Evolutionary conservation across 352 stramenopile species (phyloP), one percentile per base, ranked within the genome.

Genomic region (Plasmopara viticola): DNA sequence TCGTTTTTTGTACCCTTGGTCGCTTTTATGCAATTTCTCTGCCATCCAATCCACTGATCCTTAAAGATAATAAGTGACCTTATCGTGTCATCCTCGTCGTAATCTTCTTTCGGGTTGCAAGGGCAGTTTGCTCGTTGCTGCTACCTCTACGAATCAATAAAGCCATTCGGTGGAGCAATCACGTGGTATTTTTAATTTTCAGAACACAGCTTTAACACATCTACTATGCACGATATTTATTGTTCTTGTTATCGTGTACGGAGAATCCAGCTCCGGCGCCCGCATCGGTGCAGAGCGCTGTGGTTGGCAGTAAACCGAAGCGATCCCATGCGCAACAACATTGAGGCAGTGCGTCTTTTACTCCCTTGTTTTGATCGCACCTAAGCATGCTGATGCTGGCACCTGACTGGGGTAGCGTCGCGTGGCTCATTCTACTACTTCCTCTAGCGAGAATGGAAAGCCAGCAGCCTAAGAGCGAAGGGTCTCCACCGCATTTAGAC

Each of bases 251-350:
- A 41, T 64, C 41, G 44, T 45, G 48, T 65, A 53, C 51, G 20
- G 20, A 67, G 53, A 70, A 67, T 60, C 58, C 58, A 70, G 53
- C 57, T 63, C 42, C 13, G 34, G 20, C 20, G 43, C 43, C 17
- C 42, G 38, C 30, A 51, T 30, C 30, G 45, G 51, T 56, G 56
- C 58, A 66, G 20, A 51, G 38, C 62, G 35, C 39, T 52, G 51
- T 66, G 48, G 42, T 31, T 56, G 45, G 38, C 41, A 70, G 52
- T 70, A 66, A 70, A 70, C 52, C 20, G 55, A 44, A n/a, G 43
- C 46, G 42, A 65, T 49, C 47, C 58, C 61, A 66, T 66, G 62
- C 46, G 53, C 66, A 70, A 61, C 62, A 56, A 35, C 57, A 54
- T 49, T 28, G 56, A 29, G 57, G 48, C 51, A 63, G 56, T 37